These are phyloP conservation scores for Sporothrix variecibatus DNA, from an alignment of 2,329 filamentous ascomycete species.

Conservation along the genomic window DNA sequence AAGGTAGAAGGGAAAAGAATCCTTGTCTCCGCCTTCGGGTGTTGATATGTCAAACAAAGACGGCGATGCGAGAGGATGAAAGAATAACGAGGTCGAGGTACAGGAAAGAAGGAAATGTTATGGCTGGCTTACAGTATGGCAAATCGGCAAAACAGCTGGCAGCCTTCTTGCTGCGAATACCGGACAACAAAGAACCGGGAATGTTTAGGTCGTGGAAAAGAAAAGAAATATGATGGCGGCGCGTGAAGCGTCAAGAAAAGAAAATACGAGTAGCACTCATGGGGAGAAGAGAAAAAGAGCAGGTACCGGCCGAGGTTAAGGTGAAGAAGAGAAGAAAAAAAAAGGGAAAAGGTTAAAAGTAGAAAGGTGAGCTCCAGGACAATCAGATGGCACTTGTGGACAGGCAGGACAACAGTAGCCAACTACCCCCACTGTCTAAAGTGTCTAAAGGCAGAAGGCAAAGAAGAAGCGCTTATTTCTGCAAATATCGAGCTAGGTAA, in stretches of 20 bases:
- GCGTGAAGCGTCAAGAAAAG: constrained; percentile 5
- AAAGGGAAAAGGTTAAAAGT: background rate
- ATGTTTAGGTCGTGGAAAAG: background rate
- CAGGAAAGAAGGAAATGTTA: background rate
- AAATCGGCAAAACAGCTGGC: background rate
- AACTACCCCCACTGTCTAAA: background rate
- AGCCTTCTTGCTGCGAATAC: constrained; percentile 7
- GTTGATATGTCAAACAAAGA: constrained; percentile 7
- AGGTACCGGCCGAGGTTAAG: constrained; percentile 9
- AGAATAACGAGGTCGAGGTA: background rate
- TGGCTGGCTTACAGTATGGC: constrained; percentile 15
- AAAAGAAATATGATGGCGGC: background rate
- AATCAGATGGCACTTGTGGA: constrained; percentile 9
- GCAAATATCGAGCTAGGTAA: background rate
- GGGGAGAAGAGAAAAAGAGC: background rate
- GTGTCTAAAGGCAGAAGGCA: too few species aligned
- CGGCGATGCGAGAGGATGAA: background rate
- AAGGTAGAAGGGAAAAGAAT: background rate
- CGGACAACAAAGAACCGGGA: background rate
- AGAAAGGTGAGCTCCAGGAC: background rate
- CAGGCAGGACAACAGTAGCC: background rate
- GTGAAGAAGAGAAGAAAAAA: background rate
- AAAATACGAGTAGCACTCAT: background rate
- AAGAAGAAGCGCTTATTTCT: background rate
- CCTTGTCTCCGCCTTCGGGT: constrained; percentile 20